Evolutionary conservation across 179 eudicot genomes (phyloP), one percentile per base, ranked within the genome.

Genomic region (Vitellaria paradoxa): DNA sequence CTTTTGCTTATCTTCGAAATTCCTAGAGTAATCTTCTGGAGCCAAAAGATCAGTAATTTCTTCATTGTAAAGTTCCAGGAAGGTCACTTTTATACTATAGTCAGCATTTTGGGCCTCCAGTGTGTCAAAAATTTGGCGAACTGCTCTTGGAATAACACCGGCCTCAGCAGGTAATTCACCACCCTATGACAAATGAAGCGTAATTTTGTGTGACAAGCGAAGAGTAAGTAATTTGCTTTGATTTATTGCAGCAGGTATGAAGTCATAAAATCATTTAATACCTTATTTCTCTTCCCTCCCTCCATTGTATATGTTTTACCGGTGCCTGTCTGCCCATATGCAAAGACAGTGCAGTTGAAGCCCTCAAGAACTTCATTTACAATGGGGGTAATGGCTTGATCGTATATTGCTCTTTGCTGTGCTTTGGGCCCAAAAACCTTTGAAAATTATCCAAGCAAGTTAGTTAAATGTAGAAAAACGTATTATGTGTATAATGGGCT

Each of bases 301-400:
- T 92, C 97, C 98, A 93, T 93, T 49, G 97, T 93, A 74, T 91
- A 93, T 10, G 97, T 93, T 84, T 93, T 93, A 5, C 97, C 97
- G 3, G 97, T 93, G 49, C 98, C 98, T 61, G 97, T 93, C 84
- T 93, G 97, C 46, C 98, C 98, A 77, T 93, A 93, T 24, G 94
- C 97, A 82, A 93, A 93, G 75, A 93, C 88, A 40, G 98, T 93
- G 86, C 98, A 93, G 55, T 90, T 91, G 83, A 86, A 93, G 53
- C 98, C 98, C 24, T 93, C 97, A 70, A 93, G 89, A 67, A 93
- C 94, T 77, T 93, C 97, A 77, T 84, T 82, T 53, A 93, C 94
- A 76, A 93, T 85, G 4, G 98, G 98, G 7, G 87, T 77, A 78
- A 93, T 88, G 49, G 97, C 92, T 79, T 93, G 98, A 62, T 93